phyloP scores from a whole-genome alignment of 164 flowering plant species.

The Stephania japonica region DNA sequence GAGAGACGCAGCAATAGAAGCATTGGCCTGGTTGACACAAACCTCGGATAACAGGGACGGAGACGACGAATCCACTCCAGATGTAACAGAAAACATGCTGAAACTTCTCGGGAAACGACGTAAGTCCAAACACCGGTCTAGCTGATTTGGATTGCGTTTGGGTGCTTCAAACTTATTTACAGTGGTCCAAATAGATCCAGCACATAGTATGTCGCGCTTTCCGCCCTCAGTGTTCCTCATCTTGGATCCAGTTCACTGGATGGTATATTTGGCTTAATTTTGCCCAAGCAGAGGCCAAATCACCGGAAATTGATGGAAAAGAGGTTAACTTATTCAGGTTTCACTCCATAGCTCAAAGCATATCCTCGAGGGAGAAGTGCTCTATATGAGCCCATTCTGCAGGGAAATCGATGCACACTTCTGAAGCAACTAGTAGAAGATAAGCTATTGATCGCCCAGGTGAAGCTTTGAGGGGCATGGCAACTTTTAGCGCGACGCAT shows the following conservation, averaged over 20 bases:
- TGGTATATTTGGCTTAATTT: not conserved
- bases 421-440: not conserved
- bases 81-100: slow-evolving; percentile 86
- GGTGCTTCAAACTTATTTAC: not conserved
- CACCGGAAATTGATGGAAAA: not conserved
- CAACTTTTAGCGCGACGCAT: too few species aligned
- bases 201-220: not conserved
- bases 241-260: not conserved
- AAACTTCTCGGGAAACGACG: slow-evolving; percentile 73
- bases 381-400: not conserved
- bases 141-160: slow-evolving; percentile 7
- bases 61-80: slow-evolving; percentile 47
- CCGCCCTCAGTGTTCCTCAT: not conserved
- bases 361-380: not conserved
- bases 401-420: not conserved
- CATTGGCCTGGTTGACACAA: slow-evolving; percentile 91
- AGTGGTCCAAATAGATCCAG: not conserved
- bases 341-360: not conserved
- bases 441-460: not conserved
- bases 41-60: slow-evolving; percentile 58
- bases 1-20: slow-evolving; percentile 94
- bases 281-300: not conserved
- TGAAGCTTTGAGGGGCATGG: not conserved
- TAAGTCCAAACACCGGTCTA: slow-evolving; percentile 40
- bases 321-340: not conserved